These are phyloP conservation scores for Citrullus amarus DNA, from an alignment of 306 rosid species.

Conservation along the genomic window DNA sequence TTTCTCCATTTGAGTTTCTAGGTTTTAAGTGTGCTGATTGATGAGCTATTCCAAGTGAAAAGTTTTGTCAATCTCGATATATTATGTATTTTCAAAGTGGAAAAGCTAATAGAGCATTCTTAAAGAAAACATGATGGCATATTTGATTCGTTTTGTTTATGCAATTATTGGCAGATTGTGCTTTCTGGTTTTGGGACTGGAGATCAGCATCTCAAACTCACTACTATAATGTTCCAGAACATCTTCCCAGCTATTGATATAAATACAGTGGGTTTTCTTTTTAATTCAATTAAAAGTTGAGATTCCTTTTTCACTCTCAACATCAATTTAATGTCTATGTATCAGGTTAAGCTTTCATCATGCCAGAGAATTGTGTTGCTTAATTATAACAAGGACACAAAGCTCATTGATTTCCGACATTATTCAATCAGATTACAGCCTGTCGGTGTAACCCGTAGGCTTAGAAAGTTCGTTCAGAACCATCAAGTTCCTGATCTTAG, in stretches of 20 bases:
- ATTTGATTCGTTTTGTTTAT: neutral
- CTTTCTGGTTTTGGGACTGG: slow-evolving; percentile 85
- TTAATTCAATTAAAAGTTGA: neutral
- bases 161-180: slow-evolving; percentile 47
- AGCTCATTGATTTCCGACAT: slow-evolving; percentile 83
- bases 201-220: slow-evolving; percentile 59
- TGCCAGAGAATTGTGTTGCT: slow-evolving; percentile 95
- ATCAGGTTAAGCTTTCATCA: slow-evolving; percentile 76
- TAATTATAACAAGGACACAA: slow-evolving; percentile 85
- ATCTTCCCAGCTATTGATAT: slow-evolving; percentile 89
- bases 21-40: neutral
- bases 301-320: neutral
- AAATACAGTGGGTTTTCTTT: slow-evolving; percentile 65
- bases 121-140: neutral
- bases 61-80: neutral
- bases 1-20: neutral
- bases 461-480: slow-evolving; percentile 83
- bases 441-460: slow-evolving; percentile 80
- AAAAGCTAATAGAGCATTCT: neutral
- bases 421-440: slow-evolving; percentile 90
- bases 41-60: neutral
- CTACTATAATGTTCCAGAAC: slow-evolving; percentile 80
- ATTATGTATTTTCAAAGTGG: neutral
- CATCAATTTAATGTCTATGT: slow-evolving; percentile 9
- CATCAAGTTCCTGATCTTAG: slow-evolving; percentile 84